A percentile compares a stretch with the other conserved stretches of the same genome.
These are phyloP conservation scores for Lactarius vividus DNA, from an alignment of 768 basidiomycete species.

Conservation along the genomic window DNA sequence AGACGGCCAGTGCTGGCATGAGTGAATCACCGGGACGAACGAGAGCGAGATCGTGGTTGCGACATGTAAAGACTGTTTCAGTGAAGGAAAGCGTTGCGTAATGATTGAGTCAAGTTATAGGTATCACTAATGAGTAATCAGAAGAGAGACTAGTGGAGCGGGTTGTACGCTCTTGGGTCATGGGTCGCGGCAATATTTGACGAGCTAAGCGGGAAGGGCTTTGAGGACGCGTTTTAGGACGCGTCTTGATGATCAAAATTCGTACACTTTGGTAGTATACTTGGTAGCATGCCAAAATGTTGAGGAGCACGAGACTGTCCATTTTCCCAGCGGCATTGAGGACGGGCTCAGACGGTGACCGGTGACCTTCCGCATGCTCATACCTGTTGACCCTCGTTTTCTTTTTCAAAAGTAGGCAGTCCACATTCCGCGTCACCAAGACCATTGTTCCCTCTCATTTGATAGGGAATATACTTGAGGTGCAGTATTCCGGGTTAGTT, in stretches of 20 bases:
- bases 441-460: background rate
- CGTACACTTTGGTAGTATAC: background rate
- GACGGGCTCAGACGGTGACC: background rate
- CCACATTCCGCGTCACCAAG: background rate
- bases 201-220: background rate
- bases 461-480: background rate
- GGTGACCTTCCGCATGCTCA: background rate
- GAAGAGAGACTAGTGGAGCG: background rate
- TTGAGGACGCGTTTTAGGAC: background rate
- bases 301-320: background rate
- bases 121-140: background rate
- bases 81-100: background rate
- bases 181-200: background rate
- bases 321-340: background rate
- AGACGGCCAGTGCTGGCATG: background rate
- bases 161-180: background rate
- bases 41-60: background rate
- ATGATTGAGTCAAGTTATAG: background rate
- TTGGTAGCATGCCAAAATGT: background rate
- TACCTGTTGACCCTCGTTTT: background rate
- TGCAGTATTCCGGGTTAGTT: background rate
- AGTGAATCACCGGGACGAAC: background rate
- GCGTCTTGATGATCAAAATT: background rate
- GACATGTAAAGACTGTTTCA: background rate
- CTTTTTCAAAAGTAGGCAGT: background rate